These are phyloP conservation scores for Lactifluus rugatus DNA, from an alignment of 768 basidiomycete species.

Conservation along the genomic window DNA sequence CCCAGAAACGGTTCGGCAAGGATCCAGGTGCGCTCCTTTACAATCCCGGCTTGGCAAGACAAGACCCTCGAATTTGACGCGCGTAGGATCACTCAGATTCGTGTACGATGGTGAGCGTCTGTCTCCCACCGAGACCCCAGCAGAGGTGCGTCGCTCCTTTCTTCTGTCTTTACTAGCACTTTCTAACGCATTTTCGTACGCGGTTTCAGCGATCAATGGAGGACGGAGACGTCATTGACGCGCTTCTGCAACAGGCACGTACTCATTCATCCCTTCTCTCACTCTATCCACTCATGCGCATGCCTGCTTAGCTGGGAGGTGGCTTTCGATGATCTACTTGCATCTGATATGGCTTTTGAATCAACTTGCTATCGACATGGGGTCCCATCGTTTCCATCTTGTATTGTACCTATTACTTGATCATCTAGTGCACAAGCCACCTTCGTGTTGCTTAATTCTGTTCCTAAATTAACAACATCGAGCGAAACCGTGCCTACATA, in stretches of 20 bases:
- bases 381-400: not conserved
- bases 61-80: not conserved
- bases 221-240: conserved; percentile 18
- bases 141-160: conserved; percentile 1
- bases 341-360: not conserved
- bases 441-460: not conserved
- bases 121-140: conserved; percentile 13
- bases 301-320: conserved; percentile 6
- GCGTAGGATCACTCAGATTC: conserved; percentile 15
- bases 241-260: conserved; percentile 16
- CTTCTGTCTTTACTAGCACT: not conserved
- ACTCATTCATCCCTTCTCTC: not conserved
- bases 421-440: not conserved
- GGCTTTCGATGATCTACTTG: not conserved
- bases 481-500: not conserved
- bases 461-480: not conserved
- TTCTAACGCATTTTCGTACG: conserved; percentile 1
- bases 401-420: conserved; percentile 9
- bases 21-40: conserved; percentile 15
- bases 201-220: conserved; percentile 11
- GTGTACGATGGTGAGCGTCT: conserved; percentile 17
- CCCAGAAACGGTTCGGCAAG: conserved; percentile 16
- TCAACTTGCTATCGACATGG: not conserved
- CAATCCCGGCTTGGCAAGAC: not conserved
- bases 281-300: not conserved